Evolutionary conservation across 306 rosid genomes (phyloP).

Genomic region (Begonia fuchsioides): DNA sequence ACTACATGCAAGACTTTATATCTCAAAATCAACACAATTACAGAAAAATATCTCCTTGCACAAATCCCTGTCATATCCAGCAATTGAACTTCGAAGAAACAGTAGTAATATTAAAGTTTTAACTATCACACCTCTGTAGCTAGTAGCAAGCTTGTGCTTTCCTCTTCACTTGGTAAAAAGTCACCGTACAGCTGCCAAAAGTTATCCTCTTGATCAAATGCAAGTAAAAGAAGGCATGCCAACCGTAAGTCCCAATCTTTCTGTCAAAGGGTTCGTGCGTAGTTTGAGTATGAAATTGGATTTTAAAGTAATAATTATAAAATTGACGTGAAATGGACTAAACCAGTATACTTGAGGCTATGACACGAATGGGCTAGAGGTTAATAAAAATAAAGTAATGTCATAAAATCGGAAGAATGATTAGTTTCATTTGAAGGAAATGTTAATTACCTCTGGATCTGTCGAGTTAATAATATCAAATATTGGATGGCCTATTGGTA

Average conservation of each 20-base stretch:
- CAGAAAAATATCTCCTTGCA: too few species aligned
- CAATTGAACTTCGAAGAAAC: too few species aligned
- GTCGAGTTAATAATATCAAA: conserved; percentile 91
- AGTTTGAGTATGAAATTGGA: conserved; percentile 10
- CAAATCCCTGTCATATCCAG: too few species aligned
- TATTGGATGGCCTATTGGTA: conserved; percentile 90
- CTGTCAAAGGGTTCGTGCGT: conserved; percentile 48
- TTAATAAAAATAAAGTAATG: not conserved
- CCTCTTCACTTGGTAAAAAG: conserved; percentile 78
- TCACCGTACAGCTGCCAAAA: conserved; percentile 92
- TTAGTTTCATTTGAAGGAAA: conserved; percentile 3
- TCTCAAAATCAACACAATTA: too few species aligned
- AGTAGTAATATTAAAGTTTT: too few species aligned
- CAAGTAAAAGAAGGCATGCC: conserved; percentile 76
- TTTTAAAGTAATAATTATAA: not conserved
- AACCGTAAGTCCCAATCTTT: conserved; percentile 94
- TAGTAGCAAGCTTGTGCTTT: conserved; percentile 77
- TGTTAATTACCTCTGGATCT: conserved; percentile 61
- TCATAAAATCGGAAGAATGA: not conserved
- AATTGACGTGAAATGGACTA: not conserved
- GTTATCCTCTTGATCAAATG: conserved; percentile 71
- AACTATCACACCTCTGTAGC: conserved; percentile 53
- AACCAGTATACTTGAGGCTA: too few species aligned
- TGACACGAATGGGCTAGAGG: not conserved
- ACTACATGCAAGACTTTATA: not conserved